Base-by-base conservation (phyloP, 352 stramenopile species). In the Phytophthora multivora region DNA sequence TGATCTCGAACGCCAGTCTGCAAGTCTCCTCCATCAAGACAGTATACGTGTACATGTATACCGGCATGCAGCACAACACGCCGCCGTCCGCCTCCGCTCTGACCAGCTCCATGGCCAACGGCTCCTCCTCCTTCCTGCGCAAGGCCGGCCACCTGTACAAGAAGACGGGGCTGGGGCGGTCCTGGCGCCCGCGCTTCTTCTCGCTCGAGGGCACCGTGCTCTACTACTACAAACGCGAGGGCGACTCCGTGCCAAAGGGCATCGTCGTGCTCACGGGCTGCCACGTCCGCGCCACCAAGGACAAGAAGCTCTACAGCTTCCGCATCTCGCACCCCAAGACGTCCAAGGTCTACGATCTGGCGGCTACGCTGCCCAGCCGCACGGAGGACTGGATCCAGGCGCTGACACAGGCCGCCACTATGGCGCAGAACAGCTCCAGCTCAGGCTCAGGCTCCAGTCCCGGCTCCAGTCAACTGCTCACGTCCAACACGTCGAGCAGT, bases 241-340 rank as follows among this genome's bases (percentile, higher is more conserved):
- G 79, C 53, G 80, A 92, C 58, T 75, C 69, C 2, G 54, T 80
- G 26, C 78, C 81, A 16, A 77, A 82, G 35, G 77, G 77, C 41
- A 86, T 85, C 46, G 69, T 92, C 16, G 66, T 92, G 66, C 81
- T 92, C 61, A 82, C 79, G 30, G 78, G 80, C 59, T 90, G 79
- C 43, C 38, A 73, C 38, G 62, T 90, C 25, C 63, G 58, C 48
- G 33, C 57, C 15, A 90, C 77, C n/a, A 70, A 75, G 21, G 68
- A 90, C 63, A 87, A 88, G 58, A 86, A 86, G 47, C 77, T 81
- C 68, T 89, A 88, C 66, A 89, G 77, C 61, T 90, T 92, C 67
- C 77, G 75, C 60, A 86, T 90, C 56, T 79, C 80, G 51, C 83
- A 92, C 56, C 76, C 80, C 10, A 80, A 83, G 61, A 87, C 77